phyloP scores from a whole-genome alignment of 2,329 filamentous ascomycete species.

The Stromatinia cepivora region DNA sequence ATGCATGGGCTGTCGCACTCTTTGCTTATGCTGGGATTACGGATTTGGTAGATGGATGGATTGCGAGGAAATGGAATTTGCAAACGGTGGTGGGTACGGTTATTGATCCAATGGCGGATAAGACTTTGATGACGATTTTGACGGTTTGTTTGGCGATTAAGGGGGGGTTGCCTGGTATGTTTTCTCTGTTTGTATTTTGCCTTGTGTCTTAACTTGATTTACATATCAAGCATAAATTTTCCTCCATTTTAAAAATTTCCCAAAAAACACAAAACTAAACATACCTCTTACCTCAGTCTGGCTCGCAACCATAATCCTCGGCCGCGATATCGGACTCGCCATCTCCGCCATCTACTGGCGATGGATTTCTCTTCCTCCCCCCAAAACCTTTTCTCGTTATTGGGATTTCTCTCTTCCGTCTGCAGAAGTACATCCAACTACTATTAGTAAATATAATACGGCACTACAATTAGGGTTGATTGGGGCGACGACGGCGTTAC shows the following conservation, averaged over 20 bases:
- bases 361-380: slow-evolving; percentile 88
- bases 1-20: slow-evolving; percentile 76
- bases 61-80: slow-evolving; percentile 82
- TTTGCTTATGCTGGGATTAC: slow-evolving; percentile 91
- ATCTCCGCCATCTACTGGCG: slow-evolving; percentile 92
- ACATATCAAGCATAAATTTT: too few relatives aligned
- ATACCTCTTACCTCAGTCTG: slow-evolving; percentile 57
- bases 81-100: slow-evolving; percentile 94
- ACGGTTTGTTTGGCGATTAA: slow-evolving; percentile 84
- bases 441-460: slow-evolving; percentile 89
- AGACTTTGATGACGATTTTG: slow-evolving; percentile 89
- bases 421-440: slow-evolving; percentile 80
- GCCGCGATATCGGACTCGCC: slow-evolving; percentile 79
- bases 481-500: slow-evolving; percentile 78
- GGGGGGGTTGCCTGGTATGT: slow-evolving; percentile 74
- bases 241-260: too few relatives aligned
- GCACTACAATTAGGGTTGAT: slow-evolving; percentile 86
- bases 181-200: neutral
- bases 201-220: neutral
- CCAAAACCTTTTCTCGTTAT: slow-evolving; percentile 88
- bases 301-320: slow-evolving; percentile 86
- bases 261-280: neutral
- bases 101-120: slow-evolving; percentile 96
- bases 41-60: slow-evolving; percentile 90
- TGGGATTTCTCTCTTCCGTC: slow-evolving; percentile 96